These are phyloP conservation scores for Pseudotulostoma volvatum DNA, from an alignment of 495 filamentous ascomycete species.

Conservation along the genomic window DNA sequence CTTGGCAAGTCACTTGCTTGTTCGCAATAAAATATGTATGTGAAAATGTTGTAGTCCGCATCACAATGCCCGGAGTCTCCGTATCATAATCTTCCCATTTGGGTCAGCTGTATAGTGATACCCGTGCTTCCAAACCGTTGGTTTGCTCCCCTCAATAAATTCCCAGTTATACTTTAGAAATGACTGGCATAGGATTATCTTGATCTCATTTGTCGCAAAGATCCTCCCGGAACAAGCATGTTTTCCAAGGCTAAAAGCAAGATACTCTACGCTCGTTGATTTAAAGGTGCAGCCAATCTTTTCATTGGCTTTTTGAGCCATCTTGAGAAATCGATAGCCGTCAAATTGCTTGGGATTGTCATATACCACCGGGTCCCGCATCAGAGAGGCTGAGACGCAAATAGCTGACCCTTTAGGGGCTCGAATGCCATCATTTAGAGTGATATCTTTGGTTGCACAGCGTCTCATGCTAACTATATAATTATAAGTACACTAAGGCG, in stretches of 20 bases:
- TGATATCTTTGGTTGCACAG: slow-evolving; percentile 13
- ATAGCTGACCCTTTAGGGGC: slow-evolving; percentile 22
- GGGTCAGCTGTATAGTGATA: no score
- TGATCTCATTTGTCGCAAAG: slow-evolving; percentile 35
- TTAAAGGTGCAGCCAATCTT: not conserved
- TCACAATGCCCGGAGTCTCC: no score
- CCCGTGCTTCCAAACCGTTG: not conserved
- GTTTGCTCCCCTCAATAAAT: slow-evolving; percentile 16
- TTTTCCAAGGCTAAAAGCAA: slow-evolving; percentile 7
- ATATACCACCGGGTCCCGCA: slow-evolving; percentile 16
- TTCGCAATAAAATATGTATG: no score
- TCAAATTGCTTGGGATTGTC: slow-evolving; percentile 8
- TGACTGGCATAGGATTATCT: slow-evolving; percentile 26
- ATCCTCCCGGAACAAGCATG: slow-evolving; percentile 40
- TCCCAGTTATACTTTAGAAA: slow-evolving; percentile 32
- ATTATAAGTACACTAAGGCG: not conserved
- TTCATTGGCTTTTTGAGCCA: slow-evolving; percentile 9
- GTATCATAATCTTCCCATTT: no score
- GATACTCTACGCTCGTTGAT: slow-evolving; percentile 1
- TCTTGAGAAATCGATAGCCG: slow-evolving; percentile 8
- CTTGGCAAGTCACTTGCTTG: no score
- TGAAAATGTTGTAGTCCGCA: no score
- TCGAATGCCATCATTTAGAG: slow-evolving; percentile 18
- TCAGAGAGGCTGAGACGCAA: slow-evolving; percentile 17
- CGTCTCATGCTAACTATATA: slow-evolving; percentile 27